Base-by-base conservation (phyloP, 2,329 filamentous ascomycete species). In the Colletotrichum orchidophilum region DNA sequence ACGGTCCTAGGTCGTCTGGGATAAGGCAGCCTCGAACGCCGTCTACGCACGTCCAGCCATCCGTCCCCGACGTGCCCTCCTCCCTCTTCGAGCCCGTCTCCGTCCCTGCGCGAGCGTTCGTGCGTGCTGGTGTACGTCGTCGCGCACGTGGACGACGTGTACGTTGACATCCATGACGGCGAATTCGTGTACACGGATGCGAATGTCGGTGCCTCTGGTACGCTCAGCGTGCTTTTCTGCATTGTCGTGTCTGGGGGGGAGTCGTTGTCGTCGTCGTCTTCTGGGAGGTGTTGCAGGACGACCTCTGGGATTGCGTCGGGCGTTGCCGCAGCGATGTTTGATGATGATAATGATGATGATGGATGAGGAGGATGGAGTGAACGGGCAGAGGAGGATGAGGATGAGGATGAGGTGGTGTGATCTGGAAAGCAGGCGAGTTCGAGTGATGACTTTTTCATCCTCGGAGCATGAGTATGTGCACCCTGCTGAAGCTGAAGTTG, bases 141-240 rank as follows among this genome's bases (percentile, higher is more conserved):
- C 18, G 67, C 63, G 54, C 54, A 21, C 7, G 67, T 70, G 2
- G 63, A 66, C 5, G 67, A 70, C 4, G 67, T 55, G 13, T 61
- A 70, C 35, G 67, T 70, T 21, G 67, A 70, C 67, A 70, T 66
- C 67, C 67, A 66, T 15, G 63, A 70, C 33, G 67, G 67, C 13
- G 63, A 70, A 18, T 42, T 53, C 5, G 67, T 55, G 42, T 69
- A 69, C n/a, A 46, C 53, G 13, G 66, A 11, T 6, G 67, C 63
- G 24, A 54, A 70, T 5, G 50, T 35, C 2, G 67, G 66, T 2
- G n/a, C 39, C n/a, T 27, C 31, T 1, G 29, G 4, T 29, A n/a
- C 26, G 62, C 18, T 5, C 7, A 39, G 55, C 3, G 42, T 33
- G 46, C 18, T 39, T 21, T 49, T 67, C 42, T 50, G 52, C 2